Evolutionary conservation across 768 basidiomycete genomes (phyloP).

Genomic region (Tulasnella calospora): DNA sequence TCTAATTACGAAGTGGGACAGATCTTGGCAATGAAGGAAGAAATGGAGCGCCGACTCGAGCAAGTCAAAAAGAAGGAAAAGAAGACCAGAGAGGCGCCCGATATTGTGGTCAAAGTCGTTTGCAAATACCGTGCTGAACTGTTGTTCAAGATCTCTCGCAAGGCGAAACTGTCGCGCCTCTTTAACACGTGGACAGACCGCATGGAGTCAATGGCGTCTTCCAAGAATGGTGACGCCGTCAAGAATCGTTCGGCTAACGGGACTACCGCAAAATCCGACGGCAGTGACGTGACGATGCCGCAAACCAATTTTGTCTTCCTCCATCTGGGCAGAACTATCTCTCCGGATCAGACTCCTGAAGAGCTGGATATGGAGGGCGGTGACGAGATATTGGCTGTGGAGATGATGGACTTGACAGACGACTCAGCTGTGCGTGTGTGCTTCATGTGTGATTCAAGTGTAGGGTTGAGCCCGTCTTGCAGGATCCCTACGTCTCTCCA

Average conservation of each 20-base stretch:
- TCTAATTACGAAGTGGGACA: conserved; percentile 33
- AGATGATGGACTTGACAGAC: conserved; percentile 79
- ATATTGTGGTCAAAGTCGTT: conserved; percentile 82
- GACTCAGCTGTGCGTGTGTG: conserved; percentile 21
- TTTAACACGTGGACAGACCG: conserved; percentile 86
- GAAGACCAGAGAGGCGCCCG: conserved; percentile 81
- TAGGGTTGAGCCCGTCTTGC: background rate
- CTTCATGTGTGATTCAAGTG: background rate
- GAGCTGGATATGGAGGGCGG: conserved; percentile 83
- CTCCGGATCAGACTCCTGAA: conserved; percentile 77
- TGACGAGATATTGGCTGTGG: conserved; percentile 83
- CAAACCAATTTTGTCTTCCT: conserved; percentile 67
- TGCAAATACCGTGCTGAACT: conserved; percentile 87
- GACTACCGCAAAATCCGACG: background rate
- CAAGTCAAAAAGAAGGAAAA: conserved; percentile 71
- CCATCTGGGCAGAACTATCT: conserved; percentile 72
- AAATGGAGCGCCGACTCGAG: conserved; percentile 74
- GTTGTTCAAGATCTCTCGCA: conserved; percentile 89
- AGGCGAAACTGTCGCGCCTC: conserved; percentile 75
- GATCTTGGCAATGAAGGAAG: conserved; percentile 76
- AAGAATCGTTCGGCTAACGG: background rate
- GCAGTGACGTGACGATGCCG: background rate
- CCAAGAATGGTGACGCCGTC: background rate
- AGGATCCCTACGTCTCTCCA: conserved; percentile 60
- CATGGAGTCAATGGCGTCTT: conserved; percentile 52